Percentiles rank a stretch among this genome's conserved stretches.
These are phyloP conservation scores for Arthroderma uncinatum DNA, from an alignment of 2,329 filamentous ascomycete genomes.

Conservation along the genomic window DNA sequence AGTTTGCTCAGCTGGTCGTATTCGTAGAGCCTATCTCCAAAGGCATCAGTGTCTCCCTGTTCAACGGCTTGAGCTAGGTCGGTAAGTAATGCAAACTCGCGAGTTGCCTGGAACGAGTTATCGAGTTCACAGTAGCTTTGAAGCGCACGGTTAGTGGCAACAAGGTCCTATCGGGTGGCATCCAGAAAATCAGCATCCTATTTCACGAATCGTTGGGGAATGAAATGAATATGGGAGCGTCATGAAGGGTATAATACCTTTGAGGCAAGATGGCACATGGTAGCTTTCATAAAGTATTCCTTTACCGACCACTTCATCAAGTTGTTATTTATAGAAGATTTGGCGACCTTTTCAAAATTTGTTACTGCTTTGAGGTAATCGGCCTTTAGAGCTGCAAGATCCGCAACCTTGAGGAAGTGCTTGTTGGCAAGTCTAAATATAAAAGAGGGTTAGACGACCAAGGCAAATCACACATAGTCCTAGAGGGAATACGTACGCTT, in stretches of 20 bases:
- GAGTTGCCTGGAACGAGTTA: slow-evolving; percentile 60
- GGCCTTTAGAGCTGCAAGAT: slow-evolving; percentile 66
- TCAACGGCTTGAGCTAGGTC: slow-evolving; percentile 69
- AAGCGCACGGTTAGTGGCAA: slow-evolving; percentile 67
- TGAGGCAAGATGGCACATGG: slow-evolving; percentile 75
- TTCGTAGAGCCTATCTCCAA: slow-evolving; percentile 75
- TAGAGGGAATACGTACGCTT: slow-evolving; percentile 49
- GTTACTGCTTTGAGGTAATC: slow-evolving; percentile 78
- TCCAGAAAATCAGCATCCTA: neutral
- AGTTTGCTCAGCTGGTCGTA: slow-evolving; percentile 88
- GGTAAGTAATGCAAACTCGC: slow-evolving; percentile 69
- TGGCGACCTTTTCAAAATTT: slow-evolving; percentile 73
- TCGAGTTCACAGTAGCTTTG: slow-evolving; percentile 74
- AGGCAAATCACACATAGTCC: neutral
- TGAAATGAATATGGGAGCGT: neutral
- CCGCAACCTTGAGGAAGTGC: slow-evolving; percentile 82
- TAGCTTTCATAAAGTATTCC: slow-evolving; percentile 89
- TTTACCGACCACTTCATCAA: slow-evolving; percentile 91
- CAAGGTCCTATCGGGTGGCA: slow-evolving; percentile 47
- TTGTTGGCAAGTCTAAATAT: slow-evolving; percentile 72
- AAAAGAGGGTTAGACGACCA: neutral
- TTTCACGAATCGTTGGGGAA: neutral
- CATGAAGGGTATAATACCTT: slow-evolving; percentile 28
- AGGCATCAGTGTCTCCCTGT: slow-evolving; percentile 66
- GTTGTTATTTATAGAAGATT: slow-evolving; percentile 71